phyloP scores from a whole-genome alignment of 2,329 filamentous ascomycete genomes.

The Alternaria sp. region DNA sequence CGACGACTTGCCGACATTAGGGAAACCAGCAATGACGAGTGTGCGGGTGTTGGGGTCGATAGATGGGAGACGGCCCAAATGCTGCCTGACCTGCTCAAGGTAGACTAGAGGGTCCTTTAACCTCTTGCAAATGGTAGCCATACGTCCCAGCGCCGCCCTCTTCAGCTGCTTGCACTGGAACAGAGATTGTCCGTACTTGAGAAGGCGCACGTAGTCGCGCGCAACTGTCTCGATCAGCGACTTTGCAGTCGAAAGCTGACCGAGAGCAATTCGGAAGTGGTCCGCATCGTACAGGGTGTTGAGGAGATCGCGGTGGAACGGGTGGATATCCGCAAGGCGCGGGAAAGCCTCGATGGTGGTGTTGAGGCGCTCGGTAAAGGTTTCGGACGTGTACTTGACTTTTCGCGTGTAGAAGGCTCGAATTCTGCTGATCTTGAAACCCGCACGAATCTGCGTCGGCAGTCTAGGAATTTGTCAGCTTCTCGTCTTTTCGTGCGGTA shows the following conservation, averaged over 20 bases:
- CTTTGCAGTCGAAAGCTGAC: slow-evolving; percentile 94
- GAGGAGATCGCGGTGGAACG: slow-evolving; percentile 87
- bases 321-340: slow-evolving; percentile 90
- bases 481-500: neutral
- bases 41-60: slow-evolving; percentile 98
- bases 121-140: slow-evolving; percentile 96
- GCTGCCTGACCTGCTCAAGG: slow-evolving; percentile 95
- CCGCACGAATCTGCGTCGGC: slow-evolving; percentile 92
- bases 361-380: slow-evolving; percentile 91
- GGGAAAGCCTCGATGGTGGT: slow-evolving; percentile 90
- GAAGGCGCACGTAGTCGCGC: slow-evolving; percentile 92
- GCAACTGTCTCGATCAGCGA: slow-evolving; percentile 95
- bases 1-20: slow-evolving; percentile 90
- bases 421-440: slow-evolving; percentile 96
- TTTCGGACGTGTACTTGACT: slow-evolving; percentile 93
- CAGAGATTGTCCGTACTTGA: slow-evolving; percentile 89
- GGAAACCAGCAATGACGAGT: slow-evolving; percentile 94
- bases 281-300: slow-evolving; percentile 82
- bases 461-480: slow-evolving; percentile 61
- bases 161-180: slow-evolving; percentile 99
- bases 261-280: slow-evolving; percentile 89
- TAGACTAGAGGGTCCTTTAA: slow-evolving; percentile 95
- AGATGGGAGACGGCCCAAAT: slow-evolving; percentile 94
- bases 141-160: slow-evolving; percentile 91
- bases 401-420: slow-evolving; percentile 96